Evolutionary conservation across 148 eudicot genomes (phyloP), one percentile per base, ranked within the genome.

Genomic region (Talinum fruticosum): DNA sequence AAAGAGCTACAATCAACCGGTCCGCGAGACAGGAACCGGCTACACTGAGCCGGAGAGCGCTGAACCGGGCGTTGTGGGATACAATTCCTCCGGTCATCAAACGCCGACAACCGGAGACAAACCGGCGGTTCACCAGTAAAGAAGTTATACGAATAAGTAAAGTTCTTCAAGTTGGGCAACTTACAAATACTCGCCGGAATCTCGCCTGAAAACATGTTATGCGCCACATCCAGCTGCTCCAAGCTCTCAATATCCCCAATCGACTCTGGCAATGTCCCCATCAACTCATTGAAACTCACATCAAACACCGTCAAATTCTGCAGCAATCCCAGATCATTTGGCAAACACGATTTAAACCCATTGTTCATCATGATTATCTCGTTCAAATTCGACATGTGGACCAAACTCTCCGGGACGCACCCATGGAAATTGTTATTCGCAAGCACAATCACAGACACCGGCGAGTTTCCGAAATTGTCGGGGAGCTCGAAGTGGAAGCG

Each of bases 221-320:
- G 92, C 1, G 97, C 97, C 75, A 95, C 92, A 76, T 95, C 90
- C 4, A 95, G 80, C 84, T 92, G 91, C 83, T 95, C 92, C 87
- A 95, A 80, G 5, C 85, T 87, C 65, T 76, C 72, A 89, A 95
- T 84, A 0, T 82, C 82, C 1, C 92, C 96, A 33, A 95, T 64
- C 28, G 83, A 71, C 8, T 83, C 88, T 54, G 98, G 98, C 83
- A 95, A 85, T 1, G 92, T 80, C 8, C 98, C 98, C 89, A 84
- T 69, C 72, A 95, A 62, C 80, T 84, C 79, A 34, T 95, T 95
- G 32, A 70, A 87, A 64, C 98, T 89, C 73, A 85, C 96, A 74
- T 95, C 98, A 24, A 95, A 84, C 77, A 95, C 98, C 26, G 97
- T 95, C 81, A 95, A 37, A 24, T 95, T 86, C 79, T 81, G 84